Conservation (phyloP, 1,139 yeast species). For the Fermentozyma sake region DNA sequence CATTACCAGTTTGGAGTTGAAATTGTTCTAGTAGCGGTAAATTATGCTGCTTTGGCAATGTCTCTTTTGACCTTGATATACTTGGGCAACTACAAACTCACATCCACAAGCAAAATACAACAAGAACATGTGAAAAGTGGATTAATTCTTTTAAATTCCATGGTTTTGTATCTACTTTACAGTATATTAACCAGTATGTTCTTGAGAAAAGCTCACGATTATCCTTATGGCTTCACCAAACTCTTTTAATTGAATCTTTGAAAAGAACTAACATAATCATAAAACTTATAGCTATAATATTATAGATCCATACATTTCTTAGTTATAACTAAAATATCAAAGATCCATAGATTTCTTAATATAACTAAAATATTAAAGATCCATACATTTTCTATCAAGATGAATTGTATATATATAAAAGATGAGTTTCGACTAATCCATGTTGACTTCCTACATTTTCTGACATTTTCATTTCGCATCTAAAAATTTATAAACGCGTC, state of each 20-base stretch:
- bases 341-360: too few species aligned
- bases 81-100: slow-evolving; percentile 29
- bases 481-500: too few species aligned
- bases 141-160: slow-evolving; percentile 16
- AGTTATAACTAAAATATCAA: too few species aligned
- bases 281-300: too few species aligned
- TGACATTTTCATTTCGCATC: too few species aligned
- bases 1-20: slow-evolving; percentile 71
- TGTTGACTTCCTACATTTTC: too few species aligned
- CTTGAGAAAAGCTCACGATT: slow-evolving; percentile 36
- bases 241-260: slow-evolving; percentile 22
- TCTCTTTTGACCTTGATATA: slow-evolving; percentile 35
- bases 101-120: slow-evolving; percentile 15
- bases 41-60: slow-evolving; percentile 43
- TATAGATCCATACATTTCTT: too few species aligned
- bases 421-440: too few species aligned
- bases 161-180: slow-evolving; percentile 25
- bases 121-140: slow-evolving; percentile 14
- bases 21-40: slow-evolving; percentile 44
- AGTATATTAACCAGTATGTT: slow-evolving; percentile 38
- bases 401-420: too few species aligned
- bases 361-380: too few species aligned
- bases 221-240: slow-evolving; percentile 35
- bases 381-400: too few species aligned
- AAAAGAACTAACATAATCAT: too few species aligned